Percentiles rank a stretch among this genome's conserved stretches.
Conservation (phyloP, 1,284 basidiomycete species). For the Ustilago crameri region DNA sequence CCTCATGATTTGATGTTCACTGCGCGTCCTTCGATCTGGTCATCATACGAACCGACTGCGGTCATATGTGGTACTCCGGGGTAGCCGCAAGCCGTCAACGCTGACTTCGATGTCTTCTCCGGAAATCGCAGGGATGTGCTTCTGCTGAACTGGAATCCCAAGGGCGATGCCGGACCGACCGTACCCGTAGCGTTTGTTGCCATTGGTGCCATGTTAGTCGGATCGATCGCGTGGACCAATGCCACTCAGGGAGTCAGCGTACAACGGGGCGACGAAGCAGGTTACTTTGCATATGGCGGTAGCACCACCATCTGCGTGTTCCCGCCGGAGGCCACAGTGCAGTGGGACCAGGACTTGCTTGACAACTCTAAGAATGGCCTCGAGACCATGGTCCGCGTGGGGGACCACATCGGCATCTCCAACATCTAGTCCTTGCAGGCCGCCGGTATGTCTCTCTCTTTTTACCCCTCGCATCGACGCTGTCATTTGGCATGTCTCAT, state of each 20-base stretch:
- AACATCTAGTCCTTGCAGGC: slow-evolving; percentile 7
- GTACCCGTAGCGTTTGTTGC: slow-evolving; percentile 56
- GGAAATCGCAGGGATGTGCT: slow-evolving; percentile 54
- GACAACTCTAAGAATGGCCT: slow-evolving; percentile 75
- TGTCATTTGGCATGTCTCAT: neutral
- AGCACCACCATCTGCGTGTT: slow-evolving; percentile 54
- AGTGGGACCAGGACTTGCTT: slow-evolving; percentile 92
- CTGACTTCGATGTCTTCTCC: slow-evolving; percentile 62
- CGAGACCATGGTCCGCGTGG: slow-evolving; percentile 80
- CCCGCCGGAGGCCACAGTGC: slow-evolving; percentile 69
- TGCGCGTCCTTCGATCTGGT: neutral
- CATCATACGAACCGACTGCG: neutral
- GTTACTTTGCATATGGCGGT: slow-evolving; percentile 70
- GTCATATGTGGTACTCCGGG: slow-evolving; percentile 2
- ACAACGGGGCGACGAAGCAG: slow-evolving; percentile 86
- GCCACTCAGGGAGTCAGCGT: slow-evolving; percentile 82
- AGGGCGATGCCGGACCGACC: slow-evolving; percentile 11
- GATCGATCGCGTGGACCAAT: slow-evolving; percentile 77
- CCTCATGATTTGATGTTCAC: neutral
- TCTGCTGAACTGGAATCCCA: slow-evolving; percentile 48
- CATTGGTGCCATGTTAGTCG: slow-evolving; percentile 72
- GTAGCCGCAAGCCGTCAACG: slow-evolving; percentile 59
- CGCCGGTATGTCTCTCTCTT: neutral
- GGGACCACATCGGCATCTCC: slow-evolving; percentile 56
- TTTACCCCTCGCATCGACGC: neutral